Conservation (phyloP, 352 stramenopile species). For the Globisporangium paddicum region DNA sequence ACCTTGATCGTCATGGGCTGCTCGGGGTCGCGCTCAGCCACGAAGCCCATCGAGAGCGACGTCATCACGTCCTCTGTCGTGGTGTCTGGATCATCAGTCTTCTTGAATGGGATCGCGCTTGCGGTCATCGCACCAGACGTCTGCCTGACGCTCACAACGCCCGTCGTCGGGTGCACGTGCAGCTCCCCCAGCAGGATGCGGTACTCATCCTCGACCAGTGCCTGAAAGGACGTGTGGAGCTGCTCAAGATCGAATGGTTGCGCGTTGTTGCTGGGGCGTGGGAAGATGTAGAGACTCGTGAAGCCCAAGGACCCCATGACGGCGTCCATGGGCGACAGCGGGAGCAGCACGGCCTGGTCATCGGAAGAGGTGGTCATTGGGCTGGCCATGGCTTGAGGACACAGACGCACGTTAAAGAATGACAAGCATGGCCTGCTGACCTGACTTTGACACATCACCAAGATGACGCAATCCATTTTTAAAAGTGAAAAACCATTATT, state of each 20-base stretch:
- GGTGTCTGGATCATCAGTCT: conserved; percentile 16
- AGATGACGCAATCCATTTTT: too few relatives aligned
- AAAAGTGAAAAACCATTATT: too few relatives aligned
- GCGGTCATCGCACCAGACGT: conserved; percentile 8
- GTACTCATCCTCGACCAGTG: conserved; percentile 43
- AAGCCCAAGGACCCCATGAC: conserved; percentile 41
- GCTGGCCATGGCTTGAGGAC: background rate
- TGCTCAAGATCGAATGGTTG: conserved; percentile 32
- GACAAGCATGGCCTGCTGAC: too few relatives aligned
- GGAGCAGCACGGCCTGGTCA: conserved; percentile 8
- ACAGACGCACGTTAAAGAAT: too few relatives aligned
- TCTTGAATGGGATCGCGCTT: conserved; percentile 31
- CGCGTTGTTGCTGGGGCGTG: conserved; percentile 12
- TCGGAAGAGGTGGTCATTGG: background rate
- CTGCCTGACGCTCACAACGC: conserved; percentile 31
- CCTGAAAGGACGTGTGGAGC: conserved; percentile 28
- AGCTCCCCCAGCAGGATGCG: conserved; percentile 33
- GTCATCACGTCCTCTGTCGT: conserved; percentile 33
- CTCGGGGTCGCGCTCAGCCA: conserved; percentile 19
- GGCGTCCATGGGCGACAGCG: conserved; percentile 46
- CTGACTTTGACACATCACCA: too few relatives aligned
- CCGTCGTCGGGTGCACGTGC: conserved; percentile 19
- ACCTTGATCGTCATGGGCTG: conserved; percentile 32
- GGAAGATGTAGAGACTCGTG: conserved; percentile 54
- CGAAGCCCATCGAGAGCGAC: conserved; percentile 27